Conservation (phyloP, 306 rosid genomes). For the Sphenostylis stenocarpa region DNA sequence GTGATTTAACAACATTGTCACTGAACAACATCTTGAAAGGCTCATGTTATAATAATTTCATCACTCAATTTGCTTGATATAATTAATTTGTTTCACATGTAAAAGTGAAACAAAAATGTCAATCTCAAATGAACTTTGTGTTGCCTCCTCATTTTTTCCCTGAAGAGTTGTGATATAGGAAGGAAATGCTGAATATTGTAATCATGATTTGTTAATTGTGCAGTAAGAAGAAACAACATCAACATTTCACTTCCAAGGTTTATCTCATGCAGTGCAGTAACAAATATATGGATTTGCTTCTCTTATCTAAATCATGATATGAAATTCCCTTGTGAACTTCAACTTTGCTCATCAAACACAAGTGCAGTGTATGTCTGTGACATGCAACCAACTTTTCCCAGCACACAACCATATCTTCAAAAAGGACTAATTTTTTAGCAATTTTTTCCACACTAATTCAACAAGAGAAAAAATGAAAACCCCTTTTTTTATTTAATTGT, state of each 20-base stretch:
- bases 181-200: background rate
- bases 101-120: background rate
- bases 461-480: background rate
- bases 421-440: background rate
- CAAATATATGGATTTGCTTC: background rate
- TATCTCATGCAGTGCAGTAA: background rate
- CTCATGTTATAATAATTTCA: background rate
- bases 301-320: background rate
- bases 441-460: background rate
- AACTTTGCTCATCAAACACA: background rate
- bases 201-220: background rate
- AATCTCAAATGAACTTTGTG: background rate
- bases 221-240: background rate
- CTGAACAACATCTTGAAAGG: background rate
- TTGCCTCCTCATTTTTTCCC: background rate
- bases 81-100: background rate
- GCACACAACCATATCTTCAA: background rate
- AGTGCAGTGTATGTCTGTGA: background rate
- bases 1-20: background rate
- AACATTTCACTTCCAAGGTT: background rate
- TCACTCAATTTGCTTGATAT: background rate
- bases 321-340: background rate
- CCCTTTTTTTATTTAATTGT: background rate
- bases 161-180: background rate
- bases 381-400: slow-evolving; percentile 4